Percentiles rank a stretch among this genome's conserved stretches.
Evolutionary conservation across 2,329 filamentous ascomycete species (phyloP).

Genomic region (Zymoseptoria pseudotritici): DNA sequence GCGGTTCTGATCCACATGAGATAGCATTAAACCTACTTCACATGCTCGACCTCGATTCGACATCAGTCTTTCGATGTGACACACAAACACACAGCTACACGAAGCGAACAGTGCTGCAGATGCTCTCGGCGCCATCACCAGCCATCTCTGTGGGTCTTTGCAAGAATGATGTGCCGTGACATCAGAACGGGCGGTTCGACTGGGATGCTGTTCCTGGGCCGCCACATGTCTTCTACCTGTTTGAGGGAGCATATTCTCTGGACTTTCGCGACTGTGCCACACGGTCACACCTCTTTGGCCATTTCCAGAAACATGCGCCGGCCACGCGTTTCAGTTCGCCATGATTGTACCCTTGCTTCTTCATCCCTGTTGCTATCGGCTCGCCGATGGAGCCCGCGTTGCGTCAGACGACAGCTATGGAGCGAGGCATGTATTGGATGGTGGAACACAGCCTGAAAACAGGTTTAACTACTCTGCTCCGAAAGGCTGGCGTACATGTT

Average conservation of each 20-base stretch:
- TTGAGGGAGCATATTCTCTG: neutral
- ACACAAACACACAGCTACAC: neutral
- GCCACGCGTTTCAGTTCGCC: neutral
- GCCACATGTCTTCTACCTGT: neutral
- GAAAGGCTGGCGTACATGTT: conserved; percentile 9
- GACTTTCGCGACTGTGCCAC: neutral
- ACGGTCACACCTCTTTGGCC: neutral
- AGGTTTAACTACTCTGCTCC: conserved; percentile 16
- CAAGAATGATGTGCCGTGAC: neutral
- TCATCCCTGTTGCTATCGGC: conserved; percentile 17
- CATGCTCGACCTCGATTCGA: neutral
- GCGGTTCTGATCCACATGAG: no score
- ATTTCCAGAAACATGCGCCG: neutral
- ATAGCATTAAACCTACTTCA: neutral
- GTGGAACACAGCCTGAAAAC: conserved; percentile 12
- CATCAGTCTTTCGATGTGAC: neutral
- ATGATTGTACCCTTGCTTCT: conserved; percentile 2
- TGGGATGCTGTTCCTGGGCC: neutral
- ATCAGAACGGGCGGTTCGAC: neutral
- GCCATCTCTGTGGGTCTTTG: neutral
- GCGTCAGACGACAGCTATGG: conserved; percentile 16
- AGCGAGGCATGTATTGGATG: conserved; percentile 7
- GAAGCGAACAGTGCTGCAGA: no score
- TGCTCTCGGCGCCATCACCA: neutral
- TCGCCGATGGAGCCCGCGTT: conserved; percentile 15